Evolutionary conservation across 2,329 filamentous ascomycete species (phyloP).

Genomic region (Penicillium sp.): DNA sequence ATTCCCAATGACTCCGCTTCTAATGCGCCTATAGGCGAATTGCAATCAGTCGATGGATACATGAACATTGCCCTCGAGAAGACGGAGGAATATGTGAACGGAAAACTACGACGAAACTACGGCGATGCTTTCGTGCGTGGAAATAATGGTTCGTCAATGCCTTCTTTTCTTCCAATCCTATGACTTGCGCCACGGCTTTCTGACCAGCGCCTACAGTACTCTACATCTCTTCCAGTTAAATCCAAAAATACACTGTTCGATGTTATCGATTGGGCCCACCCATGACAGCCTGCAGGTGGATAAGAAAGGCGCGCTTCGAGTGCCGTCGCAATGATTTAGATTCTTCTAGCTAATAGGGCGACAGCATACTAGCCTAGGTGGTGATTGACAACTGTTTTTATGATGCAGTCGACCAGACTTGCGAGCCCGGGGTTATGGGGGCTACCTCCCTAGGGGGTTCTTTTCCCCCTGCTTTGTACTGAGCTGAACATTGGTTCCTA

Average conservation of each 20-base stretch:
- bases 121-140: constrained; percentile 94
- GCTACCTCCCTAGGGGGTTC: background rate
- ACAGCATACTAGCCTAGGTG: background rate
- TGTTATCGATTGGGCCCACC: background rate
- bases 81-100: constrained; percentile 87
- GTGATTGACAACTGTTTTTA: background rate
- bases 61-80: constrained; percentile 99
- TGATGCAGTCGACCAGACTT: background rate
- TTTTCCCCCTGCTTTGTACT: background rate
- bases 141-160: constrained; percentile 72
- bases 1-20: background rate
- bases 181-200: background rate
- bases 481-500: background rate
- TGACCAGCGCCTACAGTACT: constrained; percentile 26
- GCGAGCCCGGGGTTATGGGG: background rate
- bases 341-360: background rate
- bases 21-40: constrained; percentile 63
- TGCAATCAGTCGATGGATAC: constrained; percentile 96
- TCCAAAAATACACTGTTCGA: background rate
- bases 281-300: background rate
- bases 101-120: constrained; percentile 75
- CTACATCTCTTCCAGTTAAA: constrained; percentile 41
- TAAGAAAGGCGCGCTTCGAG: background rate
- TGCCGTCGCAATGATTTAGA: background rate
- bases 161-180: background rate